Base-by-base conservation (phyloP, 2,329 filamentous ascomycete genomes). In the Lithohypha guttulata region DNA sequence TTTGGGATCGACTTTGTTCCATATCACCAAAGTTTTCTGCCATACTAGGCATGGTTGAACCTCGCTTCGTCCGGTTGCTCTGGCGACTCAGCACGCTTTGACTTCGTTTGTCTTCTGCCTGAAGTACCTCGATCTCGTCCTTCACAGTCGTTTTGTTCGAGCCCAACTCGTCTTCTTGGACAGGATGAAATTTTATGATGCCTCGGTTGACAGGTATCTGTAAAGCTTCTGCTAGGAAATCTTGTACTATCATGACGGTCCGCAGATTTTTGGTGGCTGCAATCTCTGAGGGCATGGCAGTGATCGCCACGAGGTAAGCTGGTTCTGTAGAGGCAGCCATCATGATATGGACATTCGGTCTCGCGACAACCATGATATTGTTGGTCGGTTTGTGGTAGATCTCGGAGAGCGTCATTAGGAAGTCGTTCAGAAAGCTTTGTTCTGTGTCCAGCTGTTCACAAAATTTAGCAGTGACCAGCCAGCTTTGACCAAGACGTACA, bases 191-290 rank as follows among this genome's bases (percentile, higher is more conserved):
- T 22, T 78, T 76, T 41, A 94, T 61, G 22, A 86, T 69, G 1
- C 86, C 85, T 26, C 84, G 72, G 1, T 73, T 65, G 0, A 77
- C 59, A 0, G 68, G 53, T 2, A 93, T 82, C 2, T 74, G 72
- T 0, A 93, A 65, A 1, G 77, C 68, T 17, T 84, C 79, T 10
- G 77, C 69, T 58, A 94, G 71, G 56, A 82, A 79, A n/a, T 67
- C 69, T 55, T 91, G 83, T 3, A 93, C 72, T 13, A 93, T 62
- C n/a, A 71, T 69, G 1, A 84, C 77, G 57, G 89, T 91, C 46
- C 84, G 76, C 56, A 82, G 81, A 62, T 94, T 94, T 37, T 76
- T 84, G 3, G 77, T 72, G 0, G 82, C 75, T 44, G 79, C 77
- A 42, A 91, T 64, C 47, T 84, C 71, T 8, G 68, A 68, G 1